A percentile compares a stretch with the other conserved stretches of the same genome.
Evolutionary conservation across 352 stramenopile genomes (phyloP).

Genomic region (Saprolegnia parasitica): DNA sequence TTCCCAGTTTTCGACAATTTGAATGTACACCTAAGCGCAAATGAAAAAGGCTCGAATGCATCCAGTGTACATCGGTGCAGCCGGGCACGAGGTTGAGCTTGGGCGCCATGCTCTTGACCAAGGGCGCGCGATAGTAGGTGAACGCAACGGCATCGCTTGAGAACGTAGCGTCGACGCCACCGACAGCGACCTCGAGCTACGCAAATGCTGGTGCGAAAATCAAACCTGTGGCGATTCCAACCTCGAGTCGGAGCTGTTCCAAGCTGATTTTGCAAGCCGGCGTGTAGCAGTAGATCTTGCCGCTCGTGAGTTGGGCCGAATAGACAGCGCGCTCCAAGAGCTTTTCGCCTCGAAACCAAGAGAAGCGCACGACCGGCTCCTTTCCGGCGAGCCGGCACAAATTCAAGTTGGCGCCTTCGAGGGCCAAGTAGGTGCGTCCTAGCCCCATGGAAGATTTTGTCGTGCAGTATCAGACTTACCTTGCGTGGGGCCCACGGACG

Average conservation of each 20-base stretch:
- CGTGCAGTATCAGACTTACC: not conserved
- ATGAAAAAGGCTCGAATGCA: not conserved
- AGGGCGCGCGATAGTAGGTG: constrained; percentile 17
- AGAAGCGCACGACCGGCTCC: constrained; percentile 16
- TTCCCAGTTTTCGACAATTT: constrained; percentile 29
- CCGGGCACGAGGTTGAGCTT: constrained; percentile 23
- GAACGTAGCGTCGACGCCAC: constrained; percentile 6
- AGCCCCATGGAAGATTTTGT: too few relatives aligned
- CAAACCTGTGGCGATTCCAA: not conserved
- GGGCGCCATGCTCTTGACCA: constrained; percentile 20
- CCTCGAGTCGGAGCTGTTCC: constrained; percentile 19
- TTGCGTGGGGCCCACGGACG: constrained; percentile 10
- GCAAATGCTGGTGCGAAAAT: too few relatives aligned
- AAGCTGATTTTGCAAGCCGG: constrained; percentile 12
- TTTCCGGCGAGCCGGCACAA: constrained; percentile 6
- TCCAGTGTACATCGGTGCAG: constrained; percentile 3
- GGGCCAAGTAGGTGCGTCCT: constrained; percentile 17
- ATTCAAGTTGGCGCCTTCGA: constrained; percentile 14
- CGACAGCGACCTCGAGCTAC: constrained; percentile 24
- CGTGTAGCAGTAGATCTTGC: constrained; percentile 24
- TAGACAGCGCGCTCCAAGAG: constrained; percentile 14
- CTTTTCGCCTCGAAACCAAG: constrained; percentile 13
- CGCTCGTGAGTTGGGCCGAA: not conserved
- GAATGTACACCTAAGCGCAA: constrained; percentile 2
- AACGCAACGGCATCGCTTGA: constrained; percentile 11